Base-by-base conservation (phyloP, 257 asterid genomes). In the Primulina huaijiensis region DNA sequence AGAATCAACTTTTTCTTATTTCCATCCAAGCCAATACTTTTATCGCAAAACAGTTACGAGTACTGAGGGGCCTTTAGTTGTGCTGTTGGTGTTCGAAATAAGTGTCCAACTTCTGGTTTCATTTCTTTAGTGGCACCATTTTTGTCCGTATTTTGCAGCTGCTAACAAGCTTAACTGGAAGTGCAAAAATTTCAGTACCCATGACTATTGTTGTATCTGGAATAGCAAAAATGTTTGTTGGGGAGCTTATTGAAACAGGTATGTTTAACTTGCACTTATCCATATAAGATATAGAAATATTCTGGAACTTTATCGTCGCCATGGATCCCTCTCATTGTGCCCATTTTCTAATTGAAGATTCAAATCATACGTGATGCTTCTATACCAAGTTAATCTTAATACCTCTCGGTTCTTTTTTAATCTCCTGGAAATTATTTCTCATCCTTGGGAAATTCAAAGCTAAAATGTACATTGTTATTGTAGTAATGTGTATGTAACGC, bases 211-310 rank as follows among this genome's bases (percentile, higher is more conserved):
- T 92, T 75, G 90, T 83, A 40, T 90, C 95, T 61, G 95, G 97
- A 73, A 88, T 87, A 30, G 97, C 96, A 60, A 92, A 92, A 75
- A 88, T 90, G 95, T 88, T 92, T 67, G 96, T 90, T 0, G 97
- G 98, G 60, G 97, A 88, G 87, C 95, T 90, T 61, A 84, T 86
- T 72, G 90, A 88, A 77, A 86, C 88, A 79, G 88, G 89, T 87
- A 80, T 5, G 25, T 0, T 37, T 23, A 29, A 20, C 59, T 53
- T 57, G 3, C 66, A 59, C 29, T 53, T 31, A 14, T 38, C 50
- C 50, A 14, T 46, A 38, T 38, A 11, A 43, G 53, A 57, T 7
- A n/a, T 2, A 25, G 68, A 16, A 23, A 21, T 21, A 61, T 43
- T 7, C 6, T 9, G n/a, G 3, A 38, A 19, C n/a, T 43, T 43